Base-by-base conservation (phyloP, 1,139 yeast species). In the Suhomyces choctaworum region DNA sequence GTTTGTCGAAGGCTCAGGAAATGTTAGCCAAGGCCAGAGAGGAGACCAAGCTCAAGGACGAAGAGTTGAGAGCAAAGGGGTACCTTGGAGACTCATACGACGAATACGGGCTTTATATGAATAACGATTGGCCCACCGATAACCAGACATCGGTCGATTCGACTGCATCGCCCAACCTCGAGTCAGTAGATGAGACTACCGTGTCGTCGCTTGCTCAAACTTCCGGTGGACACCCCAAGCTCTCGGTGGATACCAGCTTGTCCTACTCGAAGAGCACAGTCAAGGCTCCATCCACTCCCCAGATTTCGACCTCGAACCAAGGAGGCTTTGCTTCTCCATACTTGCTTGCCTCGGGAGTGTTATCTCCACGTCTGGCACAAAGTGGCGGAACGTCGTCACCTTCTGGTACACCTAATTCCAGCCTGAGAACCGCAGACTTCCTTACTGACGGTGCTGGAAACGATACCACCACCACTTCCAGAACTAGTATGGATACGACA, bases 1-100 rank as follows among this genome's bases (percentile, higher is more conserved):
- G 95, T 16, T 68, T 92, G 45, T 77, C 78, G 30, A 82, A 80
- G 50, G 98, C 98, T 0, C 95, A 88, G 57, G 95, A 84, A 53
- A 60, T 92, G 56, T 68, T 89, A 51, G 82, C 88, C 1, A 85
- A 81, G 48, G 95, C 96, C 0, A 70, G 90, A 50, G 88, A 81
- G 52, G 87, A 79, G 50, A 81, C 84, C 1, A 73, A 70, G 49
- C 53, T 70, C 31, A 78, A 82, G 51, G 84, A 83, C 47, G 82
- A 79, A 41, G 76, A 68, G 39, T 55, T 73, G 40, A 52, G 66
- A 35, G 62, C 67, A 7, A 60, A 65, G 42, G 72, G 72, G 21
- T 58, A 57, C 35, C 49, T 62, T 21, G 47, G 69, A 32, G 66
- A 60, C 28, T 65, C 60, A 2, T 27, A 34, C 11, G 43, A 37